Conservation (phyloP, 352 stramenopile species). For the Pythium phragmitis region DNA sequence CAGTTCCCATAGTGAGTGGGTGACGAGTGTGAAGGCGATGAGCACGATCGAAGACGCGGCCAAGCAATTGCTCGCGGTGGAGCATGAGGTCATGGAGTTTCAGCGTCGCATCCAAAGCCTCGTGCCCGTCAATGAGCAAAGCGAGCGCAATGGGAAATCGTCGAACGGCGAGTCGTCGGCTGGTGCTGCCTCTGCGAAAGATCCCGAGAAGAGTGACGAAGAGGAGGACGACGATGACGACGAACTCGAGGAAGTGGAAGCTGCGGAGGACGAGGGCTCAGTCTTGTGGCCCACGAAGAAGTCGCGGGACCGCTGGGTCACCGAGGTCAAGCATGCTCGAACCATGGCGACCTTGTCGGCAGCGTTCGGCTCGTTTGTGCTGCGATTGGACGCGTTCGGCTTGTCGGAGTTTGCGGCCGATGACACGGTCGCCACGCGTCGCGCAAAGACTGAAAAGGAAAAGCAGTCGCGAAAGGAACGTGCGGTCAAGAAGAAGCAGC, state of each 20-base stretch:
- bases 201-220: constrained; percentile 68
- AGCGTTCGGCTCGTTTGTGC: constrained; percentile 61
- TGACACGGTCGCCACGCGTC: constrained; percentile 41
- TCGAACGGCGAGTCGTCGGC: constrained; percentile 10
- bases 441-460: constrained; percentile 69
- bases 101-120: constrained; percentile 37
- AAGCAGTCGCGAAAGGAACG: constrained; percentile 71
- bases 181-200: constrained; percentile 11
- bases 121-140: constrained; percentile 11
- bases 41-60: constrained; percentile 40
- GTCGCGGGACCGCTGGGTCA: constrained; percentile 71
- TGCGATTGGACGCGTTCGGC: constrained; percentile 66
- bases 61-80: constrained; percentile 47
- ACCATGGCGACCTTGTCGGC: constrained; percentile 60
- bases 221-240: constrained; percentile 76
- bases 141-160: constrained; percentile 19
- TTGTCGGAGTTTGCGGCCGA: constrained; percentile 55
- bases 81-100: constrained; percentile 62
- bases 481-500: constrained; percentile 67
- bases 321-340: constrained; percentile 46
- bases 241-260: constrained; percentile 61
- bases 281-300: constrained; percentile 72
- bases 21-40: constrained; percentile 42
- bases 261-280: constrained; percentile 50
- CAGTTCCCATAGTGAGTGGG: constrained; percentile 42